phyloP scores from a whole-genome alignment of 2,329 filamentous ascomycete species.

The Neopestalotiopsis sp. region DNA sequence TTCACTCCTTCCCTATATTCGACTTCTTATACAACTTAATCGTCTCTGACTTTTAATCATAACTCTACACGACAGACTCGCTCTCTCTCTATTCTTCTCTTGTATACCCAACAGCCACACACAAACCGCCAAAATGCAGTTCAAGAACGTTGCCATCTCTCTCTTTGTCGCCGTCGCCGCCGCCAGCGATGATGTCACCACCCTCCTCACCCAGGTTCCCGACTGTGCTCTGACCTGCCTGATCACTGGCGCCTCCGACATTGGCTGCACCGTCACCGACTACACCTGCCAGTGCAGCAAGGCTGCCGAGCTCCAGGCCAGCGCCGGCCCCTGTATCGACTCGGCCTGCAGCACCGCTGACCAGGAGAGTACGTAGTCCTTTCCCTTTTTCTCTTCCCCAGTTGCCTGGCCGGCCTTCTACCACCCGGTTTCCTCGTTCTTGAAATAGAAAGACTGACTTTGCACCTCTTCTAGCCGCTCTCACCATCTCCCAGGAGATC shows the following conservation, averaged over 20 bases:
- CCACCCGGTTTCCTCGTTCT: too few relatives aligned
- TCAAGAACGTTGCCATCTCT: conserved; percentile 22
- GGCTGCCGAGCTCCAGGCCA: conserved; percentile 35
- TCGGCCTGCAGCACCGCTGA: conserved; percentile 37
- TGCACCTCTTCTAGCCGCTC: not conserved
- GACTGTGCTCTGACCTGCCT: conserved; percentile 41
- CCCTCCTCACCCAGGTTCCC: conserved; percentile 34
- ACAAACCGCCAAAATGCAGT: conserved; percentile 25
- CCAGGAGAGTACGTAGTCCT: conserved; percentile 34
- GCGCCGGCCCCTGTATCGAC: conserved; percentile 40
- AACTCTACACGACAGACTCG: not conserved
- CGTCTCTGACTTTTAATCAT: not conserved
- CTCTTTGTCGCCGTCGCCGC: conserved; percentile 24
- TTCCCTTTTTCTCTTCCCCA: not conserved
- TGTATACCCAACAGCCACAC: not conserved
- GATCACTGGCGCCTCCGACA: conserved; percentile 27
- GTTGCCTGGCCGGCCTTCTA: not conserved
- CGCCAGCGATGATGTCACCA: conserved; percentile 22
- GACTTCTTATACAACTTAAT: not conserved
- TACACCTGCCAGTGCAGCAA: conserved; percentile 41
- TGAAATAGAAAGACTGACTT: not conserved
- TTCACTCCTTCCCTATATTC: not conserved
- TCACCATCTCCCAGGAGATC: conserved; percentile 16
- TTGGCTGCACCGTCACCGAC: conserved; percentile 37
- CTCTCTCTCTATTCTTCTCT: not conserved